Base-by-base conservation (phyloP, 768 basidiomycete species). In the Rickenella mellea region DNA sequence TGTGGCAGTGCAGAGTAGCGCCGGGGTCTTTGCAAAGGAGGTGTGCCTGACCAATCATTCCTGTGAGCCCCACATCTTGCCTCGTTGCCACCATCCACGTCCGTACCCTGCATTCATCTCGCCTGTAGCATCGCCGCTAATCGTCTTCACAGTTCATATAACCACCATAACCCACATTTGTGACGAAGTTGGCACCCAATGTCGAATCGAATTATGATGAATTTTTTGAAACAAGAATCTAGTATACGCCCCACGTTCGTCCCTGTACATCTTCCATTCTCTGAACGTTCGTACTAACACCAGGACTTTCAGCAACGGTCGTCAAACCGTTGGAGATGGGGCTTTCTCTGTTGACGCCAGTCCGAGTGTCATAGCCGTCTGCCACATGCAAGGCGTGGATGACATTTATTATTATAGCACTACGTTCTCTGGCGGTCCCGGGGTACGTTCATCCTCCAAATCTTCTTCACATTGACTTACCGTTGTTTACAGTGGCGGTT, bases 281-380 rank as follows among this genome's bases (percentile, higher is more conserved):
- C 19, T 36, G 33, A 6, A 36, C 11, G 24, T 36, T 19, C n/a
- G 6, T 49, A 24, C 38, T 33, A 12, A 36, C 20, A n/a, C 1
- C 30, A 24, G 17, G 12, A 6, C 14, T 36, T 52, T 28, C 60
- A 91, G 88, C 88, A 90, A 90, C 87, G 88, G 85, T 67, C 78
- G 85, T 85, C 82, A 79, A 69, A 74, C 82, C 87, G 88, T 90
- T 91, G 88, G 87, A 68, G 88, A 91, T 89, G 88, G 88, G 88
- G 88, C 88, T 78, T 71, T 70, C 63, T 67, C 70, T 68, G 72
- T 73, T 67, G 74, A 76, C 77, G 80, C 58, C 64, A 72, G 76
- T 66, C 76, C 83, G 51, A 84, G 70, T 64, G 82, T 89, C 58
- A 76, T 89, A 65, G 88, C 88, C 48, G 80, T 89, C 53, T 87